Conservation (phyloP, 139 green algal species). For the Protoeuglena noctilucae region DNA sequence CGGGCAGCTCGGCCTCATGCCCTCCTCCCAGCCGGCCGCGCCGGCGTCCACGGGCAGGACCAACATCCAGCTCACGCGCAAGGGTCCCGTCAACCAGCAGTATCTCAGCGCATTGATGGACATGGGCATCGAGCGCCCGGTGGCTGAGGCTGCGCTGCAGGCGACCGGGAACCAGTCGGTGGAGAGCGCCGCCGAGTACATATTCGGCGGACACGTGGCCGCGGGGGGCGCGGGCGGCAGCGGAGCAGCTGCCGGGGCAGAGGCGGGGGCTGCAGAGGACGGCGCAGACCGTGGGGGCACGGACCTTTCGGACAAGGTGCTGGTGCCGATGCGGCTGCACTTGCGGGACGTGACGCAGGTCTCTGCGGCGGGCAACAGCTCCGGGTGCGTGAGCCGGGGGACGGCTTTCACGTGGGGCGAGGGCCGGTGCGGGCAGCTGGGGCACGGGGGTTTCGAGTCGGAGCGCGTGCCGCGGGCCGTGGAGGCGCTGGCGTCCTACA, state of each 20-base stretch:
- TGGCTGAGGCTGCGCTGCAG: slow-evolving; percentile 47
- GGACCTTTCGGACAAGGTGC: slow-evolving; percentile 14
- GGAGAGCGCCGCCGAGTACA: slow-evolving; percentile 68
- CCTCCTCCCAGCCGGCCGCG: no score
- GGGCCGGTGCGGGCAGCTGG: slow-evolving; percentile 4
- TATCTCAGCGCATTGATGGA: slow-evolving; percentile 63
- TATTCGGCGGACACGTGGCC: slow-evolving; percentile 66
- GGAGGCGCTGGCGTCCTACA: neutral
- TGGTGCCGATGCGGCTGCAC: slow-evolving; percentile 15
- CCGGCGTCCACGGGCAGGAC: no score
- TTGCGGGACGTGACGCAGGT: slow-evolving; percentile 30
- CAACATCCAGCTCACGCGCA: no score
- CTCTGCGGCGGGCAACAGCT: slow-evolving; percentile 29
- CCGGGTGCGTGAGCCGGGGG: slow-evolving; percentile 40
- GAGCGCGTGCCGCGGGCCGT: neutral
- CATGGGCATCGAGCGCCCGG: slow-evolving; percentile 64
- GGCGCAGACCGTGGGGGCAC: slow-evolving; percentile 2
- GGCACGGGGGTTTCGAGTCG: neutral
- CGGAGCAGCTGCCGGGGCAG: slow-evolving; percentile 15
- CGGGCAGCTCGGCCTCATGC: slow-evolving; percentile 77
- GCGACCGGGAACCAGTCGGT: slow-evolving; percentile 75
- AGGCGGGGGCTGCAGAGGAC: neutral
- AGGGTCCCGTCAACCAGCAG: slow-evolving; percentile 40
- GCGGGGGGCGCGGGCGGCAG: slow-evolving; percentile 39
- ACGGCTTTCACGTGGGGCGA: slow-evolving; percentile 1